Percentiles rank a stretch among this genome's conserved stretches.
phyloP scores from a whole-genome alignment of 192 early-diverging fungal genomes.

The Spinellus fusiger region DNA sequence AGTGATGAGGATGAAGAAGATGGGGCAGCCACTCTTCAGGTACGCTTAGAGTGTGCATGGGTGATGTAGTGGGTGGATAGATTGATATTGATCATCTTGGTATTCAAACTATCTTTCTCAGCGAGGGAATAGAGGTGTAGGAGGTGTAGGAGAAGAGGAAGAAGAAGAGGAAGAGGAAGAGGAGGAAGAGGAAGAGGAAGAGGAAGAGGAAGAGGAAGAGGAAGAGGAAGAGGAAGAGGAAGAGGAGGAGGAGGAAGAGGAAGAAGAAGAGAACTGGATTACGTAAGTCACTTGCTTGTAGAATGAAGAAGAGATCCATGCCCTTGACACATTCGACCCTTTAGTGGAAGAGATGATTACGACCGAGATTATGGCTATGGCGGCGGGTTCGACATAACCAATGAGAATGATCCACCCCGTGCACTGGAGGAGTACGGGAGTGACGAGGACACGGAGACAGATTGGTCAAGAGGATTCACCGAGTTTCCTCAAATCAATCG shows the following conservation, averaged over 20 bases:
- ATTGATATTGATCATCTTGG: no score
- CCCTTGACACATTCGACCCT: not conserved
- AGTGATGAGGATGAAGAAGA: constrained; percentile 28
- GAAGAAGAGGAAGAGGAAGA: no score
- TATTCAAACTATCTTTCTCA: no score
- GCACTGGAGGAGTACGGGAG: not conserved
- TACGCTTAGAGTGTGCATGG: not conserved
- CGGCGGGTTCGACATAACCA: not conserved
- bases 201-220: not conserved
- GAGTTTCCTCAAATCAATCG: not conserved
- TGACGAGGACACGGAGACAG: not conserved
- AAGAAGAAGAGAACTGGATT: constrained; percentile 6
- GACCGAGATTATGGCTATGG: not conserved
- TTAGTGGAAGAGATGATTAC: not conserved
- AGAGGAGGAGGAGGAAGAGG: constrained; percentile 5
- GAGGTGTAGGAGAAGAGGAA: no score
- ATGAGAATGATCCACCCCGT: not conserved
- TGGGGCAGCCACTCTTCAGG: not conserved
- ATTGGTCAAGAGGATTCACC: not conserved
- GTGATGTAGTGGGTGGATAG: no score
- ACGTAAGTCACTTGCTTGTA: not conserved
- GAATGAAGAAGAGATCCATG: not conserved
- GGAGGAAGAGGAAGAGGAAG: not conserved
- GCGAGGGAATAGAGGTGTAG: no score
- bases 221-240: not conserved